These are phyloP conservation scores for Serendipita indica DNA, from an alignment of 768 basidiomycete species.

Conservation along the genomic window DNA sequence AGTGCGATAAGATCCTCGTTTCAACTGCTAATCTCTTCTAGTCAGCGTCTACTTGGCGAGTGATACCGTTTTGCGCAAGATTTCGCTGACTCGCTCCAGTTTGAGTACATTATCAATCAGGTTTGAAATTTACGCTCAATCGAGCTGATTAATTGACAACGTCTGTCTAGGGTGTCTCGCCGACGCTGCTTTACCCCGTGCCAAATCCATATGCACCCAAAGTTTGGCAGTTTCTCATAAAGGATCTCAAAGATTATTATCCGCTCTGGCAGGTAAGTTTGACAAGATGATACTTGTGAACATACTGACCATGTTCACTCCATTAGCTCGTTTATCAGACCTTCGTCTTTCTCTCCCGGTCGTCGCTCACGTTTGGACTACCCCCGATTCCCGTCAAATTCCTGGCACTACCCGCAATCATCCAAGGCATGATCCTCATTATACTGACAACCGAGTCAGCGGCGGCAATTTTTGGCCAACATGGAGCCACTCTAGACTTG, in stretches of 20 bases:
- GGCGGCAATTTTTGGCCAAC: constrained; percentile 42
- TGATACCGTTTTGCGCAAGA: background rate
- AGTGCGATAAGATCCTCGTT: constrained; percentile 22
- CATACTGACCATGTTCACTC: constrained; percentile 3
- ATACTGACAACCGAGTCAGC: constrained; percentile 52
- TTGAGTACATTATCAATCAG: constrained; percentile 88
- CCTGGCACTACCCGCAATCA: constrained; percentile 58
- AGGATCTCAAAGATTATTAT: constrained; percentile 81
- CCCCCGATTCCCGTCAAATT: constrained; percentile 58
- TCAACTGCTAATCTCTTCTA: constrained; percentile 14
- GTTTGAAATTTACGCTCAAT: constrained; percentile 21
- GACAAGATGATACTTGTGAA: background rate
- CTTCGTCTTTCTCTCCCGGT: constrained; percentile 86
- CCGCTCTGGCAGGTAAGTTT: constrained; percentile 75
- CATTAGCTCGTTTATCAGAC: constrained; percentile 69
- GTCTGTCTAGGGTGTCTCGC: constrained; percentile 56
- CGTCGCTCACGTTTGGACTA: constrained; percentile 71
- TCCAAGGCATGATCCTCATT: constrained; percentile 55
- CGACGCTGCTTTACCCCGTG: constrained; percentile 78
- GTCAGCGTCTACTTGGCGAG: constrained; percentile 52
- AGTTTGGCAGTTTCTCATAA: constrained; percentile 61
- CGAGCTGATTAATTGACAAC: background rate
- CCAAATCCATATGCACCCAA: constrained; percentile 46
- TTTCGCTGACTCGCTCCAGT: constrained; percentile 27
- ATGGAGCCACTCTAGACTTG: constrained; percentile 40